Base-by-base conservation (phyloP, 768 basidiomycete genomes). In the Exsudoporus frostii region DNA sequence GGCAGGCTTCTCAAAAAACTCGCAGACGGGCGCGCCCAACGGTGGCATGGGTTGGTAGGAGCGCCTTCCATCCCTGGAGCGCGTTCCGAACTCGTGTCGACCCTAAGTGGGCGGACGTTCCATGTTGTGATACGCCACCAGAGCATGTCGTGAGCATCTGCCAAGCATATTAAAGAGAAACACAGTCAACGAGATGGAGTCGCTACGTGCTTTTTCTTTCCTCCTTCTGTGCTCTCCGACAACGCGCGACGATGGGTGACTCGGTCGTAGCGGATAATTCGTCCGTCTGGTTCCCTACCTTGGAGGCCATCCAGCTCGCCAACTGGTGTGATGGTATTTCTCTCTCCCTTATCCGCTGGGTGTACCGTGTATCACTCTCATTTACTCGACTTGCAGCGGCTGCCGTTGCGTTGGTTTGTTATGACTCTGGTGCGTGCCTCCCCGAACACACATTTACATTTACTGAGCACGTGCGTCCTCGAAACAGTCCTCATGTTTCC, bases 401-500 rank as follows among this genome's bases (percentile, higher is more conserved):
- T 24, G 62, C 56, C 5, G 56, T 44, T 19, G 59, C 50, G 9
- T 29, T 61, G 24, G 50, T 64, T 45, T 57, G 55, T n/a, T 64
- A 61, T 4, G 55, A 64, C 37, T 34, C 48, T 30, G 20, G 56
- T 51, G 49, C 27, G 51, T 13, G n/a, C 7, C 17, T 15, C 6
- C 29, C 9, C 7, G 19, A 24, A 9, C 30, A 25, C 30, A 25
- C 8, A 7, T 13, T 32, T 7, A 2, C 22, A 25, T 27, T 9
- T 33, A 9, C 17, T 53, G 47, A 44, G 45, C 46, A 38, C 9
- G 22, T 3, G 1, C 9, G 7, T 39, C 14, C 29, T 32, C 20
- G 27, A 45, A 17, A 22, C 11, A 64, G 59, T 50, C 14, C 50
- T 64, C 51, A 50, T 64, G 55, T 63, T 63, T 37, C 48, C 55